A percentile compares a stretch with the other conserved stretches of the same genome.
Conservation (phyloP, 805 yeast genomes). For the Candida schatavii region DNA sequence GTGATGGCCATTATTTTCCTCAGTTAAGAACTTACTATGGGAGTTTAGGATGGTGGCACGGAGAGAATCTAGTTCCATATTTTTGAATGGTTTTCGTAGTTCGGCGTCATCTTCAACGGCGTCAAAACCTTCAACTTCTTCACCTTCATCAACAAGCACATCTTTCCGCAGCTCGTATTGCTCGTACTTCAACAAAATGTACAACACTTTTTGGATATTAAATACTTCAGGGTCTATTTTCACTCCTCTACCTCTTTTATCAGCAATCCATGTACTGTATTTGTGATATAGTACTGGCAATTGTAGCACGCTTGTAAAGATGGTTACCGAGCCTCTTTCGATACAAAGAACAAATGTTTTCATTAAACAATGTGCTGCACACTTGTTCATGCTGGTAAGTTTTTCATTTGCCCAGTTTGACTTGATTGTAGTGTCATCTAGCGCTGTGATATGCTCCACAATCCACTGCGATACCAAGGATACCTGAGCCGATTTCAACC, state of each 20-base stretch:
- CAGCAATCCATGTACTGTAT: background rate
- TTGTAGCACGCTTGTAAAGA: constrained; percentile 18
- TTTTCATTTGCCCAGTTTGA: constrained; percentile 1
- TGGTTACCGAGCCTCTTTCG: constrained; percentile 15
- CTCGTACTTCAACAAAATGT: background rate
- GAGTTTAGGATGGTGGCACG: background rate
- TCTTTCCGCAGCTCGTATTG: background rate
- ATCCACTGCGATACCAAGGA: constrained; percentile 24
- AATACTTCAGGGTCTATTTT: background rate
- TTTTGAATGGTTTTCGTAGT: background rate
- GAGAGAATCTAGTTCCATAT: background rate
- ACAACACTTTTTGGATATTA: constrained; percentile 1
- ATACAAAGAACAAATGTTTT: constrained; percentile 22
- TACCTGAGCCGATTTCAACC: constrained; percentile 23
- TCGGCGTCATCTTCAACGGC: background rate
- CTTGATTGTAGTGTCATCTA: constrained; percentile 4
- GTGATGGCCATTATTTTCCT: background rate
- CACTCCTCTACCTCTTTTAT: background rate
- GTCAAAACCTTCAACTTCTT: too few relatives aligned
- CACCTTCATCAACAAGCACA: background rate
- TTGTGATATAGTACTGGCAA: constrained; percentile 10
- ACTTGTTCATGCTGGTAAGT: constrained; percentile 11
- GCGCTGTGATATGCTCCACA: constrained; percentile 15
- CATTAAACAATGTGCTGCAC: constrained; percentile 22
- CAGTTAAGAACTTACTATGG: too few relatives aligned